Evolutionary conservation across 2,329 filamentous ascomycete species (phyloP).

Genomic region (Venturia aucupariae): DNA sequence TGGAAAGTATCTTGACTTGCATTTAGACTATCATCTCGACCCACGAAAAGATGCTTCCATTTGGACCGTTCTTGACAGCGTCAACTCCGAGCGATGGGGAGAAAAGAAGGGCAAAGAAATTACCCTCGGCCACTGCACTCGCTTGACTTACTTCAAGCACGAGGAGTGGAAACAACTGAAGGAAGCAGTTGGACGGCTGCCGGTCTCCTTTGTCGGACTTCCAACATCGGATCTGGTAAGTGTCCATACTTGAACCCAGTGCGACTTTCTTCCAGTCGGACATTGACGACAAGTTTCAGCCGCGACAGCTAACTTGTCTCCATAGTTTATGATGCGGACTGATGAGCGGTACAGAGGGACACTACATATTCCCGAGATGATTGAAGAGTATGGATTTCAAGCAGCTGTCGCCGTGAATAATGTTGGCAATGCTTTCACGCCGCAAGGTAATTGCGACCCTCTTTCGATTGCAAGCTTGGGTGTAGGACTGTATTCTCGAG

Average conservation of each 20-base stretch:
- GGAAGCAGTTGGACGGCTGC: conserved; percentile 42
- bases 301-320: background rate
- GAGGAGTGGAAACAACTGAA: conserved; percentile 43
- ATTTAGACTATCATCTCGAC: conserved; percentile 62
- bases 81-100: conserved; percentile 45
- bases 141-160: conserved; percentile 47
- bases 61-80: conserved; percentile 43
- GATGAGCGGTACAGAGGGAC: conserved; percentile 45
- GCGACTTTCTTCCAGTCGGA: background rate
- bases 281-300: background rate
- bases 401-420: conserved; percentile 61
- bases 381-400: conserved; percentile 47
- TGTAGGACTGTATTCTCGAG: conserved; percentile 59
- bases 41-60: conserved; percentile 40
- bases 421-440: conserved; percentile 66
- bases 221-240: conserved; percentile 54
- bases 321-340: conserved; percentile 55
- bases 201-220: conserved; percentile 58
- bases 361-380: conserved; percentile 51
- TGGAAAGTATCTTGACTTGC: conserved; percentile 56
- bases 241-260: background rate
- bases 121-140: conserved; percentile 58
- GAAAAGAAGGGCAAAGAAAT: conserved; percentile 23
- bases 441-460: conserved; percentile 58
- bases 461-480: conserved; percentile 52